A percentile compares a stretch with the other conserved stretches of the same genome.
phyloP scores from a whole-genome alignment of 495 filamentous ascomycete species.

The Choiromyces venosus region DNA sequence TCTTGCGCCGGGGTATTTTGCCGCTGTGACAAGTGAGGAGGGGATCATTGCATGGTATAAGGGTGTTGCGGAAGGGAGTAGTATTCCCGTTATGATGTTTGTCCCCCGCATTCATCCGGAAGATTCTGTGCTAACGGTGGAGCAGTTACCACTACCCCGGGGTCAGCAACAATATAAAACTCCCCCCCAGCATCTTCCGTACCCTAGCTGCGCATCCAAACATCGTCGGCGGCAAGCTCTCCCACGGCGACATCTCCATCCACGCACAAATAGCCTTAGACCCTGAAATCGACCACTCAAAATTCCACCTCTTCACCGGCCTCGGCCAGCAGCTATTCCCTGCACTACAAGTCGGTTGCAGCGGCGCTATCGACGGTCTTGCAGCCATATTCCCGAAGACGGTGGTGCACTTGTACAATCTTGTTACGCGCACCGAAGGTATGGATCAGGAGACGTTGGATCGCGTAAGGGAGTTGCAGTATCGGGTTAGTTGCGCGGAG shows the following conservation, averaged over 20 bases:
- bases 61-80: slow-evolving; percentile 51
- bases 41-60: slow-evolving; percentile 53
- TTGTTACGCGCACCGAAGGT: slow-evolving; percentile 45
- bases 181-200: slow-evolving; percentile 53
- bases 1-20: slow-evolving; percentile 57
- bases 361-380: slow-evolving; percentile 60
- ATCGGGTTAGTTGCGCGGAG: slow-evolving; percentile 53
- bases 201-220: slow-evolving; percentile 53
- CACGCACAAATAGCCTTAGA: slow-evolving; percentile 57
- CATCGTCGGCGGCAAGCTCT: slow-evolving; percentile 65
- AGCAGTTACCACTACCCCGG: slow-evolving; percentile 62
- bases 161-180: slow-evolving; percentile 57
- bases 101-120: slow-evolving; percentile 11
- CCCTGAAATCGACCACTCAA: slow-evolving; percentile 47
- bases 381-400: slow-evolving; percentile 59
- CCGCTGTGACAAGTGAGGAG: slow-evolving; percentile 47
- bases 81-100: slow-evolving; percentile 53
- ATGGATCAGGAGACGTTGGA: slow-evolving; percentile 44
- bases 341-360: slow-evolving; percentile 54
- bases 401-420: slow-evolving; percentile 52
- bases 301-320: slow-evolving; percentile 59
- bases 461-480: slow-evolving; percentile 49
- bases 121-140: neutral
- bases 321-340: slow-evolving; percentile 63
- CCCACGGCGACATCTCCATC: slow-evolving; percentile 58